These are phyloP conservation scores for Capsicum rhomboideum DNA, from an alignment of 257 asterid genomes.

Conservation along the genomic window DNA sequence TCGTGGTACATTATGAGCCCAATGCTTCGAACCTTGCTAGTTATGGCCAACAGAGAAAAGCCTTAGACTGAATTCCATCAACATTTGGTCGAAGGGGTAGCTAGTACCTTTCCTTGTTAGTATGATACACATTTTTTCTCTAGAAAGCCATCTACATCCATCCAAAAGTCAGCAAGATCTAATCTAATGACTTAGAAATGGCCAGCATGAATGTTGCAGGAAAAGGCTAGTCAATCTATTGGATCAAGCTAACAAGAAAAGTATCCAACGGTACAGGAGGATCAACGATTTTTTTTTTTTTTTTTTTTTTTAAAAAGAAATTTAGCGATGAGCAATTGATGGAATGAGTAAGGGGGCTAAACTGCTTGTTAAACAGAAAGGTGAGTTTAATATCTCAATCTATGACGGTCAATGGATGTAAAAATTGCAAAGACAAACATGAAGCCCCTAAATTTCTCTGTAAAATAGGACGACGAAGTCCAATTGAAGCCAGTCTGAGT, in stretches of 20 bases:
- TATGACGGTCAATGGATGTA: background rate
- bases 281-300: background rate
- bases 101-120: background rate
- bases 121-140: background rate
- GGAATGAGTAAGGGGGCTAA: background rate
- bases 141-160: background rate
- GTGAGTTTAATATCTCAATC: background rate
- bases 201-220: background rate
- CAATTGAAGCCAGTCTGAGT: background rate
- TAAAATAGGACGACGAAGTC: background rate
- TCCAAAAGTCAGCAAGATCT: background rate
- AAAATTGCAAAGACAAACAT: background rate
- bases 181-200: background rate
- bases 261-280: background rate
- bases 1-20: background rate
- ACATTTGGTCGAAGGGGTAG: background rate
- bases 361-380: too few relatives aligned
- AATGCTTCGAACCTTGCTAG: background rate
- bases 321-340: background rate
- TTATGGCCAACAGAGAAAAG: background rate
- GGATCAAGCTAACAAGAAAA: background rate
- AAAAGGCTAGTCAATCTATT: background rate
- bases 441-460: background rate
- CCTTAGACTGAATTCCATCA: background rate
- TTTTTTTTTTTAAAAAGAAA: background rate